These are phyloP conservation scores for Magnusiomyces tetraspermus DNA, from an alignment of 1,139 yeast genomes.

Conservation along the genomic window DNA sequence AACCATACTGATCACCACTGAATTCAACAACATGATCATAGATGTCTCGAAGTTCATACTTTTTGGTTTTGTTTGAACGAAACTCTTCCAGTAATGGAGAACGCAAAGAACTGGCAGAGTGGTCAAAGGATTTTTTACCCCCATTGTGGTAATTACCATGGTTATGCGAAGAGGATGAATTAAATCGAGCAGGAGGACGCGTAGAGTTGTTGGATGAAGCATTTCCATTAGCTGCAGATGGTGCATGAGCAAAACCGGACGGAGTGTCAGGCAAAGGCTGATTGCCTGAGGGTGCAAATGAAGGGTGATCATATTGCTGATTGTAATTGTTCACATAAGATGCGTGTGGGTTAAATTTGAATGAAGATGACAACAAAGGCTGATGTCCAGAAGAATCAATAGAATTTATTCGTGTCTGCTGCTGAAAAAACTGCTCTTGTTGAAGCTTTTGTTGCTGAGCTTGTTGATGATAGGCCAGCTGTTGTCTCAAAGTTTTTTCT, in stretches of 20 bases:
- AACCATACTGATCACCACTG: conserved; percentile 94
- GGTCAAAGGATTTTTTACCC: background rate
- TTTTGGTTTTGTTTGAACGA: conserved; percentile 56
- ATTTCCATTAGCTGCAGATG: background rate
- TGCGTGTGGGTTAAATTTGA: conserved; percentile 1
- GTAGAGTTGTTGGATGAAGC: background rate
- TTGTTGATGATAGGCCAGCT: conserved; percentile 14
- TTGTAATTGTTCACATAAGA: background rate
- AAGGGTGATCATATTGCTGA: background rate
- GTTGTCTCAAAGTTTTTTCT: conserved; percentile 14
- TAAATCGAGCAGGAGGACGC: background rate
- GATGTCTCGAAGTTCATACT: conserved; percentile 57
- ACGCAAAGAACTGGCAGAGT: conserved; percentile 34
- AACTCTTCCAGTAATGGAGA: conserved; percentile 84
- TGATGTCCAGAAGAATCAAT: background rate
- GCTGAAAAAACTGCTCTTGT: background rate
- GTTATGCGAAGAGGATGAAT: background rate
- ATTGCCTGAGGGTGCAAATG: background rate
- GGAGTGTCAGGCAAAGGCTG: no score
- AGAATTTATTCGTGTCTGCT: background rate
- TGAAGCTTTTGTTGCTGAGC: conserved; percentile 1
- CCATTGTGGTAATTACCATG: background rate
- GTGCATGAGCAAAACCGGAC: background rate
- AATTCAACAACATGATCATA: conserved; percentile 86
- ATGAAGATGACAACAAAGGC: background rate